Evolutionary conservation across 2,329 filamentous ascomycete species (phyloP), one percentile per base, ranked within the genome.

Genomic region (Bisporella sp.): DNA sequence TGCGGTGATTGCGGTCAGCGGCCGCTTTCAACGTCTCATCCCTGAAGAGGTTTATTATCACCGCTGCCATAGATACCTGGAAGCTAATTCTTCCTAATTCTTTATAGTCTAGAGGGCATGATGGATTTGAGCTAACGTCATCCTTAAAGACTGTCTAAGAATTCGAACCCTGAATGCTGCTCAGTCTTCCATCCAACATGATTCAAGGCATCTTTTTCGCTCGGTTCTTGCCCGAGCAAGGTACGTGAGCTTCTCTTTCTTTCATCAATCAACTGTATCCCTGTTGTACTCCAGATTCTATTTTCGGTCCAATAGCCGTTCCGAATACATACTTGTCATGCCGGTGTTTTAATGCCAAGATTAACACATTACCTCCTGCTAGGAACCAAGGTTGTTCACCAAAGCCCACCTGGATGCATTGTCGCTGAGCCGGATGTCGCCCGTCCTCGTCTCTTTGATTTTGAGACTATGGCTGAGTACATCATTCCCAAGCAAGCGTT

Each of bases 401-500:
- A 83, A 62, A 81, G 76, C 31, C 80, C 79, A 1, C 76, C 78
- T 29, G 81, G 81, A 53, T 83, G 78, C 66, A 81, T 84, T 57
- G 79, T 81, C 5, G 69, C 63, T 53, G 73, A 54, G 63, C 73
- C 53, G 65, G 73, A 33, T 67, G 69, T 61, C 55, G 66, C 67
- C 64, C 79, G 73, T 63, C 72, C 74, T 8, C 84, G 85, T 3
- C 81, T 96, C 55, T 81, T 96, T 64, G 83, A 90, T 69, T 97
- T 96, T 70, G 81, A 87, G 57, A 84, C 89, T 47, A 79, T 97
- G 59, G 87, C 89, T 12, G 85, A 92, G 66, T 96, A 95, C 72
- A 85, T 99, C 64, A 96, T 99, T 62, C 93, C 93, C 13, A 86
- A 89, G 48, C 89, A 96, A 69, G 87, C 92, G 62, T 93, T 99